Conservation (phyloP, 2,329 filamentous ascomycete species). For the Clonostachys solani region DNA sequence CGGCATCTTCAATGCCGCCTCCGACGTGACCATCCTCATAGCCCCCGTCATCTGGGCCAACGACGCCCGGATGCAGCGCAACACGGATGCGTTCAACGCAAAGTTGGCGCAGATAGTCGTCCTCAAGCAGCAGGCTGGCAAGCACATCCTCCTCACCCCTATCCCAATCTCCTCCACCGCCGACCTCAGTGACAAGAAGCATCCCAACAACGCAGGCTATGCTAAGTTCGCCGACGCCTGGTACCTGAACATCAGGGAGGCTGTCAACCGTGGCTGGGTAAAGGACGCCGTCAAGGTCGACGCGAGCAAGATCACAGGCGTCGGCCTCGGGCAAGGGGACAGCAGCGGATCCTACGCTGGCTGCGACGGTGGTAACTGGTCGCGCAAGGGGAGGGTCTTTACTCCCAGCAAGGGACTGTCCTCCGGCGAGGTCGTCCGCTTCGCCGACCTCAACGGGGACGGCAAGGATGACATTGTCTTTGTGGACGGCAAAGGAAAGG, state of each 20-base stretch:
- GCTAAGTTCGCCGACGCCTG: slow-evolving; percentile 30
- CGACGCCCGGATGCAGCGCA: slow-evolving; percentile 13
- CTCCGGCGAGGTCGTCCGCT: neutral
- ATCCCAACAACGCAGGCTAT: slow-evolving; percentile 28
- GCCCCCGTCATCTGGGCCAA: slow-evolving; percentile 10
- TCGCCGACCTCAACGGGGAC: too few species aligned
- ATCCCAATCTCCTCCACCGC: slow-evolving; percentile 8
- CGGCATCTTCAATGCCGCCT: slow-evolving; percentile 5
- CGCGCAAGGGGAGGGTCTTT: too few species aligned
- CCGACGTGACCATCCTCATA: slow-evolving; percentile 8
- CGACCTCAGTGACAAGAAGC: slow-evolving; percentile 26
- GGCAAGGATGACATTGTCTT: too few species aligned
- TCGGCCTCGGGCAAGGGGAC: slow-evolving; percentile 3
- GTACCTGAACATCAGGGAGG: slow-evolving; percentile 19
- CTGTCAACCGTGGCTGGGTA: slow-evolving; percentile 7
- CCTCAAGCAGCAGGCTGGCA: slow-evolving; percentile 3
- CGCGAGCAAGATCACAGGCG: neutral
- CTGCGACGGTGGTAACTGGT: too few species aligned
- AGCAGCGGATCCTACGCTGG: too few species aligned
- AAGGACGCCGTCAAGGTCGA: slow-evolving; percentile 5
- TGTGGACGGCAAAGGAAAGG: too few species aligned
- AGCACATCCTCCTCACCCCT: slow-evolving; percentile 7
- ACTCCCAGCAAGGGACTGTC: too few species aligned
- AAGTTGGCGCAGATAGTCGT: slow-evolving; percentile 17
- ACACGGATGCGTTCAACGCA: slow-evolving; percentile 22